Evolutionary conservation across 192 early-diverging fungal genomes (phyloP), one percentile per base, ranked within the genome.

Genomic region (Endogone sp.): DNA sequence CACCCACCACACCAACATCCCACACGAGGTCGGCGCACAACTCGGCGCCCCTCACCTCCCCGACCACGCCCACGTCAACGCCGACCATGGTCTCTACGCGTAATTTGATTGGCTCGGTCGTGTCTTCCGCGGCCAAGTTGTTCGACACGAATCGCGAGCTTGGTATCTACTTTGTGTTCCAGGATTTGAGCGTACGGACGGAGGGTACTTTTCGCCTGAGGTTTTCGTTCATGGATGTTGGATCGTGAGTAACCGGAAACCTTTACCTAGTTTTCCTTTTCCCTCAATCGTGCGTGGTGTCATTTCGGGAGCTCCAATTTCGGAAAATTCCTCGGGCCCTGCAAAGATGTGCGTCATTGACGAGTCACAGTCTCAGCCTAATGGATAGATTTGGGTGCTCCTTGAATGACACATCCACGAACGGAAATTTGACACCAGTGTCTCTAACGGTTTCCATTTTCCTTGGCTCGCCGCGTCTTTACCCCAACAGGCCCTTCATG

Each of bases 161-260:
- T 54, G 90, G 87, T 24, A 85, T 92, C 30, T 93, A 87, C 56
- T 93, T 93, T 71, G 83, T 93, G 56, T 93, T 93, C 75, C 91
- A 91, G 63, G 91, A 93, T 65, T 71, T 93, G 56, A 91, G 88
- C 23, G 84, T 93, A 23, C 78, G 91, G 29, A 91, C 87, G 2
- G 91, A 93, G 79, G 91, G 91, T 2, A 76, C 66, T 11, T 93
- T 90, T 71, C 81, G 83, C 13, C 75, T 93, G 23, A 83, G 81
- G 67, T 91, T 93, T 76, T 86, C 86, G 27, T 90, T 93, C 63
- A 79, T 85, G 3, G 71, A 88, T 31, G 78, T 90, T 20, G 27
- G 27, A 20, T 82, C 82, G 65, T 81, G 86, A 65, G 86, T 84
- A 29, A 70, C 74, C n/a, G 55, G 55, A 56, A 56, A n/a, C 27